These are phyloP conservation scores for Epichloe festucae DNA, from an alignment of 2,329 filamentous ascomycete species.

Conservation along the genomic window DNA sequence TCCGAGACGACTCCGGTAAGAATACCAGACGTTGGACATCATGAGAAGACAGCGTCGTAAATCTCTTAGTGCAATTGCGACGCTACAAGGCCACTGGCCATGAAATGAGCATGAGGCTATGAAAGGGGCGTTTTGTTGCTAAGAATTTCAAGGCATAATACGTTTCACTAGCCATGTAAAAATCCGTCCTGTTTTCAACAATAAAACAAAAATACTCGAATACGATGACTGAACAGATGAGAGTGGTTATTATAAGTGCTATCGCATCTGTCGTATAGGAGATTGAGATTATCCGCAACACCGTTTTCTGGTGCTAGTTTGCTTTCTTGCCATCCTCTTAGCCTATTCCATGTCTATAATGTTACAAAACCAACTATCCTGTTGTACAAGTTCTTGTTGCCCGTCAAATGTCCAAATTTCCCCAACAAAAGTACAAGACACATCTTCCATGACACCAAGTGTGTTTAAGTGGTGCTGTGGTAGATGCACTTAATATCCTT, in stretches of 20 bases:
- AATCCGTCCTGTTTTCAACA: too few relatives aligned
- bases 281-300: slow-evolving; percentile 1
- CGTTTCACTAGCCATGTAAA: not conserved
- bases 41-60: not conserved
- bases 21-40: not conserved
- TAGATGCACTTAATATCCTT: not conserved
- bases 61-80: too few relatives aligned
- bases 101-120: not conserved
- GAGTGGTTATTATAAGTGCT: not conserved
- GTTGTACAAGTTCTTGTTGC: slow-evolving; percentile 1
- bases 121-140: not conserved
- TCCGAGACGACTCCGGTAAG: slow-evolving; percentile 9
- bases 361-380: slow-evolving; percentile 2
- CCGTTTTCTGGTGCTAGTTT: not conserved
- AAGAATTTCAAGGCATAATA: not conserved
- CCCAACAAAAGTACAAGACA: not conserved
- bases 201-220: not conserved
- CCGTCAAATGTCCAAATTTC: not conserved
- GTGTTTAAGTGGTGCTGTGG: not conserved
- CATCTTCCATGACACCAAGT: not conserved
- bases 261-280: slow-evolving; percentile 1
- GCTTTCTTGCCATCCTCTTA: not conserved
- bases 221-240: not conserved
- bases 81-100: not conserved
- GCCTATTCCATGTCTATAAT: not conserved